phyloP scores from a whole-genome alignment of 768 basidiomycete species.

The Trametes punicea region DNA sequence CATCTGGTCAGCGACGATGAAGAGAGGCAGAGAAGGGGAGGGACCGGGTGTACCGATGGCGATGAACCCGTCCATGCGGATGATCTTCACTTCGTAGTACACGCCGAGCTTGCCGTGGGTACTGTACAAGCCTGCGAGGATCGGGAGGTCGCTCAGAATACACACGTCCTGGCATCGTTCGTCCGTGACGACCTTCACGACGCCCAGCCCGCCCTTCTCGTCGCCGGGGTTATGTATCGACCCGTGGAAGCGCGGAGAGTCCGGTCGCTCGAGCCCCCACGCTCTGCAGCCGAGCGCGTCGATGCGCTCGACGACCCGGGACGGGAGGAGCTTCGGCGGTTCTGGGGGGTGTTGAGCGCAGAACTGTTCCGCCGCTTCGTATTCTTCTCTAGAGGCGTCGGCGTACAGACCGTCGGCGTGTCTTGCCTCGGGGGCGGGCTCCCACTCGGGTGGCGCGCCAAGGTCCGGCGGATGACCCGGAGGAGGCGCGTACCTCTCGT shows the following conservation, averaged over 20 bases:
- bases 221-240: constrained; percentile 32
- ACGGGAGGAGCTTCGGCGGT: constrained; percentile 47
- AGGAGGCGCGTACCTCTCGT: constrained; percentile 1
- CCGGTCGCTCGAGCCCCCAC: constrained; percentile 50
- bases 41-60: constrained; percentile 48
- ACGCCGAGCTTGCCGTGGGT: constrained; percentile 51
- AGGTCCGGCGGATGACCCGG: not conserved
- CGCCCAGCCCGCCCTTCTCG: constrained; percentile 30
- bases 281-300: constrained; percentile 42
- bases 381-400: constrained; percentile 60
- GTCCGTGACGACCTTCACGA: constrained; percentile 42
- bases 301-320: constrained; percentile 52
- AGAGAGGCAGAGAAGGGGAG: not conserved
- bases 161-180: constrained; percentile 46
- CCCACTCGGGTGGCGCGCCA: constrained; percentile 49
- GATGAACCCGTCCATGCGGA: constrained; percentile 55
- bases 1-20: not conserved
- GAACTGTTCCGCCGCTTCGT: constrained; percentile 47
- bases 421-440: constrained; percentile 52
- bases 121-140: constrained; percentile 59
- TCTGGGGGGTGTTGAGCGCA: constrained; percentile 41
- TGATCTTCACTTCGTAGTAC: constrained; percentile 61
- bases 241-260: constrained; percentile 43
- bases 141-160: constrained; percentile 57
- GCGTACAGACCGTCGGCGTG: constrained; percentile 46